Percentiles rank a stretch among this genome's conserved stretches.
These are phyloP conservation scores for Echium plantagineum DNA, from an alignment of 257 asterid species.

Conservation along the genomic window DNA sequence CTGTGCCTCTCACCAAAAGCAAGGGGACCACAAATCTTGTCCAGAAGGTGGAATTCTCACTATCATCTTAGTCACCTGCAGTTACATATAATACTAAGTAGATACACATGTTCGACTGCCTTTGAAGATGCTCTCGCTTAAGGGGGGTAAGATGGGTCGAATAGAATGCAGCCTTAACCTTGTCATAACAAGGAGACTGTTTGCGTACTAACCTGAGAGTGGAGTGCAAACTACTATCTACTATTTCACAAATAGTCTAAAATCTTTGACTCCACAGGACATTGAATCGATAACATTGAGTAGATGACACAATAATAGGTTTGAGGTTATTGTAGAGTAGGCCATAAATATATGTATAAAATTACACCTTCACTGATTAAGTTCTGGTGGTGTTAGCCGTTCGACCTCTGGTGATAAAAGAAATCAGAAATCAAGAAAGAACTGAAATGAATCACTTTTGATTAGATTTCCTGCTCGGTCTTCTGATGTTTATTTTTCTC, in stretches of 20 bases:
- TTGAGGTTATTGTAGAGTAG: too few relatives aligned
- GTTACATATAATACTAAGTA: background rate
- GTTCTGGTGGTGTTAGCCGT: background rate
- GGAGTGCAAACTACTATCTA: too few relatives aligned
- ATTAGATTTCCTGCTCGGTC: background rate
- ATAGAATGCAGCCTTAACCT: too few relatives aligned
- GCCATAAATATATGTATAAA: too few relatives aligned
- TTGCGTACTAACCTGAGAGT: too few relatives aligned
- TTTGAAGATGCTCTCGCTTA: too few relatives aligned
- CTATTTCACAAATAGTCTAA: too few relatives aligned
- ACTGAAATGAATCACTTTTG: background rate
- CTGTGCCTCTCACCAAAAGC: conserved; percentile 48
- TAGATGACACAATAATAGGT: background rate
- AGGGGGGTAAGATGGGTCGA: too few relatives aligned
- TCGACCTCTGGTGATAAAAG: background rate
- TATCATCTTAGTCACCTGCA: background rate
- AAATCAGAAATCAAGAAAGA: background rate
- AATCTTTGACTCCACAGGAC: too few relatives aligned
- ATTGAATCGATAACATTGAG: too few relatives aligned
- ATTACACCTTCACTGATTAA: background rate
- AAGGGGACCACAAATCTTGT: conserved; percentile 51
- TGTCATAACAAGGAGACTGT: too few relatives aligned
- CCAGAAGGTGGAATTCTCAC: conserved; percentile 43
- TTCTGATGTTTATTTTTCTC: conserved; percentile 6
- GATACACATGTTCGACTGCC: too few relatives aligned